These are phyloP conservation scores for Microcos paniculata DNA, from an alignment of 345 rosid genomes.

Conservation along the genomic window DNA sequence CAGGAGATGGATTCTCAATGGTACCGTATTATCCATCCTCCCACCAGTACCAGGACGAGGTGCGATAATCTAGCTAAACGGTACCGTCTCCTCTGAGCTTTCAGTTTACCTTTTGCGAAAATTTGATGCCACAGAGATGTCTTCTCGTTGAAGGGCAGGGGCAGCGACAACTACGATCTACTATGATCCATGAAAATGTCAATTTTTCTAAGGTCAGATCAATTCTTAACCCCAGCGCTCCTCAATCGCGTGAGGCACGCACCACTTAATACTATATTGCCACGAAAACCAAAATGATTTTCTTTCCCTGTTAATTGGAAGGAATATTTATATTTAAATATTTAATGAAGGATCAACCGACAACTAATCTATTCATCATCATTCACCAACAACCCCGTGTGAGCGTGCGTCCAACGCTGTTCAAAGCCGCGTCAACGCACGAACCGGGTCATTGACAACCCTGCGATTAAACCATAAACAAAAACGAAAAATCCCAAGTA, in stretches of 20 bases:
- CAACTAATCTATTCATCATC: too few species aligned
- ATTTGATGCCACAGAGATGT: background rate
- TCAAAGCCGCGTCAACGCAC: constrained; percentile 15
- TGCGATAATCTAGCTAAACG: background rate
- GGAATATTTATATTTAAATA: too few species aligned
- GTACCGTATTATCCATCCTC: background rate
- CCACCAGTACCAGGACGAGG: background rate
- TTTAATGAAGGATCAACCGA: background rate
- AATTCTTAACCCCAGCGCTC: background rate
- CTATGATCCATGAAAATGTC: background rate
- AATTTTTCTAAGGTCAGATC: background rate
- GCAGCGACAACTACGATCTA: constrained; percentile 25
- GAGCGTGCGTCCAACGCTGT: constrained; percentile 1
- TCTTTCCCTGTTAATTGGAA: background rate
- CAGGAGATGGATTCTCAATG: background rate
- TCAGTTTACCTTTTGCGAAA: background rate
- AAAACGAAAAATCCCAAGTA: background rate
- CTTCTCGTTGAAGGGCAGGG: constrained; percentile 31
- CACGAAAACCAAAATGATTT: too few species aligned
- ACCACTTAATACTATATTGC: background rate
- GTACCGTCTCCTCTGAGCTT: background rate
- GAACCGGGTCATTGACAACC: background rate
- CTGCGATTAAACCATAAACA: constrained; percentile 6
- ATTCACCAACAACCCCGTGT: background rate
- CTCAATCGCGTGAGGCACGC: background rate